These are phyloP conservation scores for Cladorrhinum sp. DNA, from an alignment of 2,329 filamentous ascomycete genomes.

Conservation along the genomic window DNA sequence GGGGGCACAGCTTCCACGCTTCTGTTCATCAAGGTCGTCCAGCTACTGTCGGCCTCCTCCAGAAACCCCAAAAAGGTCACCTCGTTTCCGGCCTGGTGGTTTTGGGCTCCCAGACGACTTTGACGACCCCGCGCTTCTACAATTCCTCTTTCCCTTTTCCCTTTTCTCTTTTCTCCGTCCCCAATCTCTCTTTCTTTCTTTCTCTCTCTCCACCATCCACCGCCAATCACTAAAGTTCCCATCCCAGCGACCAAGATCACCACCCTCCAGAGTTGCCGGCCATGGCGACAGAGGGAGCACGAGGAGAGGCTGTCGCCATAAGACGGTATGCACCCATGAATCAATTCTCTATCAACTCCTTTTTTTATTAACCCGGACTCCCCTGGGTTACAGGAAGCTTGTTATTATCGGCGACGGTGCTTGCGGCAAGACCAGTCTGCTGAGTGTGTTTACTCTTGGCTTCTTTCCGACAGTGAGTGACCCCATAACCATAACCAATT, in stretches of 20 bases:
- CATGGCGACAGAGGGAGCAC: conserved; percentile 34
- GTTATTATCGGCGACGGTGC: conserved; percentile 97
- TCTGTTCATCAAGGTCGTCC: conserved; percentile 17
- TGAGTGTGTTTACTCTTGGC: conserved; percentile 95
- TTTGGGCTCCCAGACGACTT: background rate
- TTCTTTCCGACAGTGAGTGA: conserved; percentile 91
- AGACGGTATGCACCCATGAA: conserved; percentile 32
- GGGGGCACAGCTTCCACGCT: conserved; percentile 13
- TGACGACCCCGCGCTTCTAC: background rate
- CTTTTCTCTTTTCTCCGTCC: background rate
- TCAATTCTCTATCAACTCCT: background rate
- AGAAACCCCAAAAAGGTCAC: conserved; percentile 6
- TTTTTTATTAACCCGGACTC: conserved; percentile 6
- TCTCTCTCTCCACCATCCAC: background rate
- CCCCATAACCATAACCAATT: background rate
- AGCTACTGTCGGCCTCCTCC: conserved; percentile 11
- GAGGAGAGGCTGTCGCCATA: conserved; percentile 34
- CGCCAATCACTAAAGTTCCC: background rate
- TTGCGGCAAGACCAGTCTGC: conserved; percentile 94
- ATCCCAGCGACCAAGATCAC: background rate
- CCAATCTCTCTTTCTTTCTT: conserved; percentile 8
- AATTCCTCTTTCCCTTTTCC: background rate
- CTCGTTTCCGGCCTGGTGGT: background rate
- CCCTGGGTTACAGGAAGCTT: conserved; percentile 66
- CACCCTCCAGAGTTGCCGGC: conserved; percentile 20